Evolutionary conservation across 176 grass and related monocot genomes (phyloP), one percentile per base, ranked within the genome.

Genomic region (Triticum turgidum): DNA sequence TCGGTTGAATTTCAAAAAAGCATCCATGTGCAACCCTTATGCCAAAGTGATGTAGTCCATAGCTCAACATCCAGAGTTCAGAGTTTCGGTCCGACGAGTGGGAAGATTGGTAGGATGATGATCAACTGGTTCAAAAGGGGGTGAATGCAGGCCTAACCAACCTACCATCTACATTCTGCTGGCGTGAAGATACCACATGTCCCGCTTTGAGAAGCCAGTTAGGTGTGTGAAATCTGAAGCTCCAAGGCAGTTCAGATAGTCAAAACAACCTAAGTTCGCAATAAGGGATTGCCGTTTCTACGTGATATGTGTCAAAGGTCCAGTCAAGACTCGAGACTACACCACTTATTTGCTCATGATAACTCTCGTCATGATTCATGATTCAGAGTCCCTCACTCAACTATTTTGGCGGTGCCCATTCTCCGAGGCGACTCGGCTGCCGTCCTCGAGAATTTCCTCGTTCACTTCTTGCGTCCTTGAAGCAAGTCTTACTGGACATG

Each of bases 1-100:
- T 84, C 77, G 77, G 81, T 84, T 91, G 81, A 87, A 80, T 76
- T 17, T 73, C 52, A 3, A 52, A 11, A 5, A 37, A 61, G 22
- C 20, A 91, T 68, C 45, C 89, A 84, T 80, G 85, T 91, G 85
- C 81, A 66, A 38, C 34, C 34, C 49, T 73, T 37, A 56, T 17
- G 41, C 0, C 63, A 58, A 38, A 25, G 61, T 70, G 67, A 74
- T 52, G 58, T 24, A 84, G 66, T n/a, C 14, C 65, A 7, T 73
- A 11, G 14, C 7, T 61, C 65, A 41, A 65, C 20, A 72, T 61
- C 67, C 42, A 75, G 32, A 67, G 21, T 59, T 59, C 18, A 21
- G 54, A 68, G 5, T 42, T 86, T 18, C 11, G 35, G 75, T 49
- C 33, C 21, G 21, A 32, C 13, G 29, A 75, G 76, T 30, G 80